Evolutionary conservation across 1,139 yeast species (phyloP).

Genomic region (Candida albicans): DNA sequence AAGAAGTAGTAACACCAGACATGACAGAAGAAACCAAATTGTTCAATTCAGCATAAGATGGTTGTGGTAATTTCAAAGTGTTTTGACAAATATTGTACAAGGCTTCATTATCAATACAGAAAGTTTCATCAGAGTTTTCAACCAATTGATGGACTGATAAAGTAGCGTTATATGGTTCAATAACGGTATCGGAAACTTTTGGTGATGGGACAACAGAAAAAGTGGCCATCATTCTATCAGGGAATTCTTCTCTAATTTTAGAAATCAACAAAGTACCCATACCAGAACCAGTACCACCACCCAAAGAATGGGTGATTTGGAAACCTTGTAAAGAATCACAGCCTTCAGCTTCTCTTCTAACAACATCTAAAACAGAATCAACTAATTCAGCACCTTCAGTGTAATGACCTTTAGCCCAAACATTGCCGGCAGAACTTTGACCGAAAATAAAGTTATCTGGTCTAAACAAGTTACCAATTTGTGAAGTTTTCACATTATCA

Average conservation of each 20-base stretch:
- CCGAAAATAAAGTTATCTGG: constrained; percentile 90
- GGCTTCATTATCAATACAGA: constrained; percentile 94
- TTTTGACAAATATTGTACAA: constrained; percentile 84
- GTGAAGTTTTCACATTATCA: constrained; percentile 76
- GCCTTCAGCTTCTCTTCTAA: constrained; percentile 91
- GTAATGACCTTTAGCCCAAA: constrained; percentile 96
- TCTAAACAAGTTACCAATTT: constrained; percentile 80
- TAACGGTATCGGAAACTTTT: constrained; percentile 87
- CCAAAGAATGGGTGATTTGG: constrained; percentile 90
- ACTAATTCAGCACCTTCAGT: constrained; percentile 95
- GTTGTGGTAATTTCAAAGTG: constrained; percentile 77
- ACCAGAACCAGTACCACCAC: constrained; percentile 98
- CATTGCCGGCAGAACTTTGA: constrained; percentile 90
- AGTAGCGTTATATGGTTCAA: constrained; percentile 92
- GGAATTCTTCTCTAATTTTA: constrained; percentile 82
- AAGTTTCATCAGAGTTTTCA: constrained; percentile 87
- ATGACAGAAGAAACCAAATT: constrained; percentile 82
- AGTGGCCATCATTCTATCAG: constrained; percentile 95
- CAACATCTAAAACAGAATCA: constrained; percentile 83
- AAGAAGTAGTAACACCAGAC: constrained; percentile 89
- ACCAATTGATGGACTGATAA: constrained; percentile 90
- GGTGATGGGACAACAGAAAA: constrained; percentile 92
- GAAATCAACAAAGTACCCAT: constrained; percentile 86
- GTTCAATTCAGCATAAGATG: constrained; percentile 76
- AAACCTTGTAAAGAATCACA: constrained; percentile 93